Evolutionary conservation across 108 stramenopile genomes (phyloP).

Genomic region (Skeletonema grethae): DNA sequence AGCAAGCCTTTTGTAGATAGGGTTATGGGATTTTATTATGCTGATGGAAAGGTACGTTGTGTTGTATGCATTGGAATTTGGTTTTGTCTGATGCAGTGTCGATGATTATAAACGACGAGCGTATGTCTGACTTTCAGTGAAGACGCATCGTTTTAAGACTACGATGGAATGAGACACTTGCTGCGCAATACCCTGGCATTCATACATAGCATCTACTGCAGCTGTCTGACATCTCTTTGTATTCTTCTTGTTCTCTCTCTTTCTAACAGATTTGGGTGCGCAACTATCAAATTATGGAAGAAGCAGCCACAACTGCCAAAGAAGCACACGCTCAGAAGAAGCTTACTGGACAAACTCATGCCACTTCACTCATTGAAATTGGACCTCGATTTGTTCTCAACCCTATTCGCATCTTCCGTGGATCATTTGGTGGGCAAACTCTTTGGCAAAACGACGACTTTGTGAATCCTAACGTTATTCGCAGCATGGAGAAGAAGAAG

Average conservation of each 20-base stretch:
- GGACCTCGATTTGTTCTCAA: conserved; percentile 98
- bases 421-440: conserved; percentile 98
- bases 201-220: background rate
- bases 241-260: conserved; percentile 16
- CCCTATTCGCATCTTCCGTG: conserved; percentile 96
- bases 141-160: conserved; percentile 74
- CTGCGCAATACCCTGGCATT: background rate
- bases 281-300: conserved; percentile 97
- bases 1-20: conserved; percentile 98
- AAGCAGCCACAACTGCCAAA: conserved; percentile 76
- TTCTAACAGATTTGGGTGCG: conserved; percentile 94
- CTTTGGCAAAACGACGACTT: conserved; percentile 92
- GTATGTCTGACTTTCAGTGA: conserved; percentile 90
- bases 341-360: conserved; percentile 66
- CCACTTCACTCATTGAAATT: conserved; percentile 96
- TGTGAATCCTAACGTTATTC: conserved; percentile 91
- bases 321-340: conserved; percentile 83
- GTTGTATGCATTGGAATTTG: background rate
- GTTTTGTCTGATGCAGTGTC: conserved; percentile 38
- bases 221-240: background rate
- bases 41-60: conserved; percentile 89
- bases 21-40: conserved; percentile 94
- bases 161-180: conserved; percentile 89
- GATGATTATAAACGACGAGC: conserved; percentile 90
- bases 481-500: conserved; percentile 72